These are phyloP conservation scores for Hypomontagnella submonticulosa DNA, from an alignment of 495 filamentous ascomycete genomes.

Conservation along the genomic window DNA sequence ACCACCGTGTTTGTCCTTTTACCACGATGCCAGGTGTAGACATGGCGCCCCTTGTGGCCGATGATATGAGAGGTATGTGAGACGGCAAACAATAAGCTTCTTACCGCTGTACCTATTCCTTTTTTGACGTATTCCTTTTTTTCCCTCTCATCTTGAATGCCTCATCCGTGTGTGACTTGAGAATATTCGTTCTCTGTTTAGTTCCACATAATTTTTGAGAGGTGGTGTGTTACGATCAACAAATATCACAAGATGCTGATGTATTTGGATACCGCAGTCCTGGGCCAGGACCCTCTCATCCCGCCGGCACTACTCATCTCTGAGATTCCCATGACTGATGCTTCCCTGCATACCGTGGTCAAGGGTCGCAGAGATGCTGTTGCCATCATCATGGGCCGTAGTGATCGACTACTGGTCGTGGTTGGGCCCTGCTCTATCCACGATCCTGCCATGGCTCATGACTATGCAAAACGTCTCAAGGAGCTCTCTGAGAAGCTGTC, in stretches of 20 bases:
- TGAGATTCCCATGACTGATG: constrained; percentile 83
- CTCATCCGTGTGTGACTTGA: constrained; percentile 25
- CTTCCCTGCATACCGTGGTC: constrained; percentile 74
- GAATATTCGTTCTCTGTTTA: constrained; percentile 10
- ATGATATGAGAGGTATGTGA: constrained; percentile 61
- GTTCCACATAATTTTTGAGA: constrained; percentile 10
- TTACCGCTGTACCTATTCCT: constrained; percentile 10
- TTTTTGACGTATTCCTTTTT: neutral
- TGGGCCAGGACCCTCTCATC: constrained; percentile 95
- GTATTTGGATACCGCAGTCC: constrained; percentile 65
- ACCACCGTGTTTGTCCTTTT: constrained; percentile 10
- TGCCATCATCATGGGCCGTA: constrained; percentile 78
- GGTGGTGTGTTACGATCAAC: constrained; percentile 7
- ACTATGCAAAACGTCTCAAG: constrained; percentile 85
- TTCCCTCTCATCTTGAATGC: constrained; percentile 18
- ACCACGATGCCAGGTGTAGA: constrained; percentile 59
- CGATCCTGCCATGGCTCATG: constrained; percentile 86
- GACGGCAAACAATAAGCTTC: constrained; percentile 16
- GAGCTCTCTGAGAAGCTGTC: constrained; percentile 76
- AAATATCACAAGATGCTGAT: constrained; percentile 41
- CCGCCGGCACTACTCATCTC: constrained; percentile 86
- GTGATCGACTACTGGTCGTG: constrained; percentile 91
- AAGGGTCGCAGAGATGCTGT: constrained; percentile 84
- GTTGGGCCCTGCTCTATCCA: constrained; percentile 98
- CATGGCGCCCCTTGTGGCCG: constrained; percentile 58